These are phyloP conservation scores for Zarea fungicola DNA, from an alignment of 2,329 filamentous ascomycete species.

Conservation along the genomic window DNA sequence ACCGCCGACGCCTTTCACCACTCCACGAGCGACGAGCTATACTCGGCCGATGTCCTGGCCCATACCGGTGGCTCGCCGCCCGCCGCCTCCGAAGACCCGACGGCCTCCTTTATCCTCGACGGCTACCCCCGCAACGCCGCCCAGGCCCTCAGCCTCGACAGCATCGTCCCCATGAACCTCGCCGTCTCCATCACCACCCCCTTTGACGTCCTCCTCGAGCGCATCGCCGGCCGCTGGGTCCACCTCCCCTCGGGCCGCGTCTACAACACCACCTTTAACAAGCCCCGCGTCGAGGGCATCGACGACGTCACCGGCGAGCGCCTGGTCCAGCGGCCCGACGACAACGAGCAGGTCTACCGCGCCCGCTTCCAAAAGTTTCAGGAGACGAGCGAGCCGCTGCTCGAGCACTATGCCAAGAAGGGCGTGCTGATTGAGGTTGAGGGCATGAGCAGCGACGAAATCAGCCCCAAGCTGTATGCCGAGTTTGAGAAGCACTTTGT, in stretches of 20 bases:
- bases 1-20: constrained; percentile 36
- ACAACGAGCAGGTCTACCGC: constrained; percentile 81
- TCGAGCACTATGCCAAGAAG: constrained; percentile 83
- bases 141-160: constrained; percentile 74
- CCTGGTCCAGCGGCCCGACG: constrained; percentile 77
- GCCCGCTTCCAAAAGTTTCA: constrained; percentile 76
- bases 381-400: constrained; percentile 75
- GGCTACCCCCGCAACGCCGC: constrained; percentile 85
- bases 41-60: constrained; percentile 31
- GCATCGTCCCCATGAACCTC: constrained; percentile 87
- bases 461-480: constrained; percentile 78
- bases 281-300: constrained; percentile 70
- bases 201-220: constrained; percentile 76
- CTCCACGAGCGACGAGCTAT: constrained; percentile 27
- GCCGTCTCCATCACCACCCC: constrained; percentile 85
- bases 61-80: constrained; percentile 30
- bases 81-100: constrained; percentile 59
- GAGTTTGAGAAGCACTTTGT: constrained; percentile 77
- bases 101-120: constrained; percentile 89
- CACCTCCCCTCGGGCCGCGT: constrained; percentile 87
- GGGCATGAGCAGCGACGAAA: constrained; percentile 90
- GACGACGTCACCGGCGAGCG: constrained; percentile 91
- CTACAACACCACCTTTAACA: constrained; percentile 92
- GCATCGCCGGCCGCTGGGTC: constrained; percentile 89
- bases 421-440: constrained; percentile 82